Evolutionary conservation across 2,329 filamentous ascomycete genomes (phyloP).

Genomic region (Fusarium equiseti): DNA sequence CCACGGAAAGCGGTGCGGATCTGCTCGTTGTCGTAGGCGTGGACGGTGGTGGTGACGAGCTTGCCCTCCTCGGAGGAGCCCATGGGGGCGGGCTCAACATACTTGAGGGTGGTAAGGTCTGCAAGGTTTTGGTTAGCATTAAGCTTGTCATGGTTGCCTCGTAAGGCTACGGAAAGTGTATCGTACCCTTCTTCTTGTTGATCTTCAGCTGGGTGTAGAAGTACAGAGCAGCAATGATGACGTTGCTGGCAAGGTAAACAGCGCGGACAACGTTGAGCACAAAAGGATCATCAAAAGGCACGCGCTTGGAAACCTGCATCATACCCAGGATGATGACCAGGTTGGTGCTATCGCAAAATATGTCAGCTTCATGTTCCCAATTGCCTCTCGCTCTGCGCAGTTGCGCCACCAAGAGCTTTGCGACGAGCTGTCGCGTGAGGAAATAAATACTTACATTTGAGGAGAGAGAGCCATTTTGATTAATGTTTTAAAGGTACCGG

Average conservation of each 20-base stretch:
- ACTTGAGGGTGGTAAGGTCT: conserved; percentile 98
- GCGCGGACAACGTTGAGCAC: conserved; percentile 69
- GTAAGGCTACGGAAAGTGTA: background rate
- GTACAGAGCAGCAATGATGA: conserved; percentile 88
- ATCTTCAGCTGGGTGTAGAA: conserved; percentile 87
- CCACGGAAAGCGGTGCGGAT: conserved; percentile 87
- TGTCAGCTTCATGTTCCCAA: conserved; percentile 42
- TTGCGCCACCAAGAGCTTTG: conserved; percentile 36
- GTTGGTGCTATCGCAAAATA: conserved; percentile 75
- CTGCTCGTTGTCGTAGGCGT: conserved; percentile 92
- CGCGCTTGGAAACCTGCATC: conserved; percentile 98
- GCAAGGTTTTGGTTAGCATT: conserved; percentile 31
- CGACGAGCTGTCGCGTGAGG: conserved; percentile 9
- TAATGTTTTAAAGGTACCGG: conserved; percentile 4
- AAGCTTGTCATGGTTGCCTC: background rate
- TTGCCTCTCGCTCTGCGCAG: conserved; percentile 45
- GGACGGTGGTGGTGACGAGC: conserved; percentile 94
- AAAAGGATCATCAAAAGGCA: conserved; percentile 88
- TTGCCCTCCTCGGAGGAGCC: conserved; percentile 95
- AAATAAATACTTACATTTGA: conserved; percentile 68
- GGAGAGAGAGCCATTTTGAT: conserved; percentile 72
- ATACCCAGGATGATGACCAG: conserved; percentile 94
- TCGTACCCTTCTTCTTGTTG: conserved; percentile 95
- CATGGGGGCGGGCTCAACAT: conserved; percentile 95
- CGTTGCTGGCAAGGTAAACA: conserved; percentile 71